Percentiles rank a stretch among this genome's conserved stretches.
Evolutionary conservation across 768 basidiomycete species (phyloP).

Genomic region (Grammothele lineata): DNA sequence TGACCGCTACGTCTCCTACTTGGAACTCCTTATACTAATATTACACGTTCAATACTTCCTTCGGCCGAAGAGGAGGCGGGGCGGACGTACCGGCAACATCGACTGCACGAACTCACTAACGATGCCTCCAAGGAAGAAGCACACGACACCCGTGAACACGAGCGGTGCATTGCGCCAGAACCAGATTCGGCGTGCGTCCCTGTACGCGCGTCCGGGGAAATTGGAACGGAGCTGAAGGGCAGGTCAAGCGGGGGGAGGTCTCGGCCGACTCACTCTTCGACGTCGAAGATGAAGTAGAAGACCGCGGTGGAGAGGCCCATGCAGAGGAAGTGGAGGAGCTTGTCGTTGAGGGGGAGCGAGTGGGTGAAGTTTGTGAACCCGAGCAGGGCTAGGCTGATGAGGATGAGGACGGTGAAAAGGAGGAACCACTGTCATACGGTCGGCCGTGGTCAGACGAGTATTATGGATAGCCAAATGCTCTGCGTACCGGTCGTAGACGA

Average conservation of each 20-base stretch:
- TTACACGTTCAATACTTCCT: not conserved
- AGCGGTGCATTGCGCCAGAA: conserved; percentile 76
- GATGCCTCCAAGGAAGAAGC: conserved; percentile 77
- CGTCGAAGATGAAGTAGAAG: conserved; percentile 85
- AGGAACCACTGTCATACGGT: conserved; percentile 64
- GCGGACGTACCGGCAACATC: conserved; percentile 56
- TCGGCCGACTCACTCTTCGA: conserved; percentile 66
- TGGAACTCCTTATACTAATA: conserved; percentile 67
- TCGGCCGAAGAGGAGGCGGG: not conserved
- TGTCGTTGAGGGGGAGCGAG: conserved; percentile 70
- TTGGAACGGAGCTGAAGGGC: too few species aligned
- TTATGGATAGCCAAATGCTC: not conserved
- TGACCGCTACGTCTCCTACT: conserved; percentile 65
- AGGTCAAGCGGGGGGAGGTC: not conserved
- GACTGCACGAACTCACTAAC: conserved; percentile 82
- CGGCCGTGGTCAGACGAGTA: not conserved
- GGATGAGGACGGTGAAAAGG: conserved; percentile 61
- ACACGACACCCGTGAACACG: conserved; percentile 63
- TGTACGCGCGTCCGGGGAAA: too few species aligned
- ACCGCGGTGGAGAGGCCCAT: conserved; percentile 71
- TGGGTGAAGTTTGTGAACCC: conserved; percentile 72
- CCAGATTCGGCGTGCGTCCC: conserved; percentile 79
- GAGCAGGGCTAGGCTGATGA: conserved; percentile 67
- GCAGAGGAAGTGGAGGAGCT: conserved; percentile 75
- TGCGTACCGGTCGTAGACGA: conserved; percentile 65